Base-by-base conservation (phyloP, 306 rosid genomes). In the Trifolium repens region DNA sequence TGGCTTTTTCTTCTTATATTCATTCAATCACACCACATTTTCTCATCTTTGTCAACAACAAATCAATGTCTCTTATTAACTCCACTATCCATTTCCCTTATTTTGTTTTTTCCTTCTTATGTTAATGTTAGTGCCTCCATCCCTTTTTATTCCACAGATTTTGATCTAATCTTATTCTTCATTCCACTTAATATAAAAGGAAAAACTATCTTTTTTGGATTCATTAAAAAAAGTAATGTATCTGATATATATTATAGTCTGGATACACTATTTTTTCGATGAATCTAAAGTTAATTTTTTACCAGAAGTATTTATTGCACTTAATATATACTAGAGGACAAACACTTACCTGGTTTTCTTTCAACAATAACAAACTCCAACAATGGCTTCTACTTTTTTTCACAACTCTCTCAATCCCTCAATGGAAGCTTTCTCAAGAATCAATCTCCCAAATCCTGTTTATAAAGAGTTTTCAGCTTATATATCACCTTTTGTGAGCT, bases 311-410 rank as follows among this genome's bases (percentile, higher is more conserved):
- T 12, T 63, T 42, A 22, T 12, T 50, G 22, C 42, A 39, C 76
- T 54, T 19, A 73, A 40, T 46, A 16, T 7, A 47, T 22, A 22
- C 24, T 1, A 30, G 34, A 30, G 34, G 1, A 46, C 50, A 50
- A 57, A 30, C 32, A 16, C n/a, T 27, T 37, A 15, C 19, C 53
- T 8, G 40, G 43, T 78, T 63, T 69, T 74, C 57, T 69, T 69
- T 49, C 61, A 67, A 46, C 55, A n/a, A 19, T 50, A 50, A 50
- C 57, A 50, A 50, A 50, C 57, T 50, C 57, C 9, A 61, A 40
- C 79, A 44, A 90, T 92, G 97, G 85, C 87, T 79, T 80, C 90
- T 71, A 61, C 88, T 30, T 69, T 82, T 49, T 79, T 81, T 59
- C 78, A 17, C 89, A 84, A 70, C 80, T 83, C 89, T 19, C 58